A percentile compares a stretch with the other conserved stretches of the same genome.
Evolutionary conservation across 331 rosid species (phyloP).

Genomic region (Arachis monticola): DNA sequence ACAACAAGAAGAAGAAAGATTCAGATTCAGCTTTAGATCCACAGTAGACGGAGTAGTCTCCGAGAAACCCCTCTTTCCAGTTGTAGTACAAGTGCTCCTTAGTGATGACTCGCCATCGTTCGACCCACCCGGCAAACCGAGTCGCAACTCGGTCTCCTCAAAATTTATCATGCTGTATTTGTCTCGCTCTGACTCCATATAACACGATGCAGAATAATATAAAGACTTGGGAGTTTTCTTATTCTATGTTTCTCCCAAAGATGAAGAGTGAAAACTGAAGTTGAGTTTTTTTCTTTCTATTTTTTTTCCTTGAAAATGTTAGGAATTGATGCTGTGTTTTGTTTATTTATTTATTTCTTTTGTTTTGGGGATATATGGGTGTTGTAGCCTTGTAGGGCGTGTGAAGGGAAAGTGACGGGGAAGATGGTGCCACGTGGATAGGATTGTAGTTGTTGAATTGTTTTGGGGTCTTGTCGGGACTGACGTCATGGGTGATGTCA

Average conservation of each 20-base stretch:
- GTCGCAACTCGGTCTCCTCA: slow-evolving; percentile 84
- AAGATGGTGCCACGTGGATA: slow-evolving; percentile 60
- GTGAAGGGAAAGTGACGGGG: slow-evolving; percentile 23
- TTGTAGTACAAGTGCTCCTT: slow-evolving; percentile 13
- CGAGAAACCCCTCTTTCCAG: slow-evolving; percentile 72
- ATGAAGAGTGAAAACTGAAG: too few relatives aligned
- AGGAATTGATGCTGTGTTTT: neutral
- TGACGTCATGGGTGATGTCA: slow-evolving; percentile 71
- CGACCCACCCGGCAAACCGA: slow-evolving; percentile 73
- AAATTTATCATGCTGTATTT: slow-evolving; percentile 62
- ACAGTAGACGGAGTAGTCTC: slow-evolving; percentile 49
- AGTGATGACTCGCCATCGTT: slow-evolving; percentile 25
- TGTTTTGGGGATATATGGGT: slow-evolving; percentile 39
- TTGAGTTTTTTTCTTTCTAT: too few relatives aligned
- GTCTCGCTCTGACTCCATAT: slow-evolving; percentile 30
- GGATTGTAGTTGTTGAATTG: slow-evolving; percentile 36
- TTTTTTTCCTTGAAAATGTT: too few relatives aligned
- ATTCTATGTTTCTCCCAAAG: too few relatives aligned
- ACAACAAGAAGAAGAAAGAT: slow-evolving; percentile 53
- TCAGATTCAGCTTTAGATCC: slow-evolving; percentile 76
- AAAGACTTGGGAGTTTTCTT: too few relatives aligned
- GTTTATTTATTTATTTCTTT: too few relatives aligned
- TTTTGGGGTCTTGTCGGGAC: slow-evolving; percentile 49
- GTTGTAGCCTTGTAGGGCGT: neutral
- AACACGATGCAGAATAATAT: slow-evolving; percentile 1